Evolutionary conservation across 352 stramenopile genomes (phyloP).

Genomic region (Globisporangium sylvaticum): DNA sequence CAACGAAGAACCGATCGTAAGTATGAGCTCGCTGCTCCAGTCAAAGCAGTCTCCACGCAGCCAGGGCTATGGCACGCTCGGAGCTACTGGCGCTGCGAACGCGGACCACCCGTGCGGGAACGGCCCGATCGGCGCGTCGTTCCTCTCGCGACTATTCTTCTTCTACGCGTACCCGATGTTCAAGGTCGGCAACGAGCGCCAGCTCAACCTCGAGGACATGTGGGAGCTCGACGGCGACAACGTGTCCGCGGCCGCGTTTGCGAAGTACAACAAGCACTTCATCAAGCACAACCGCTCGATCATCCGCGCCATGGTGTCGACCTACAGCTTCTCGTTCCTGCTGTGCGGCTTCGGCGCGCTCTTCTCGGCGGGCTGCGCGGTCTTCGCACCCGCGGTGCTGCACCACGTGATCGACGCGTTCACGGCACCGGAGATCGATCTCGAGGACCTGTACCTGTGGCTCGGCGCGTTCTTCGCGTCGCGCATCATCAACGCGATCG

Average conservation of each 20-base stretch:
- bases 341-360: conserved; percentile 26
- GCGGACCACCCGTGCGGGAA: too few species aligned
- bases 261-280: conserved; percentile 23
- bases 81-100: too few species aligned
- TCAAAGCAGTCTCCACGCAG: too few species aligned
- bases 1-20: too few species aligned
- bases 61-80: too few species aligned
- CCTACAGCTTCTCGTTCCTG: conserved; percentile 28
- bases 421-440: conserved; percentile 19
- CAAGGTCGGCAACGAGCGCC: conserved; percentile 31
- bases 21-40: too few species aligned
- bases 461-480: conserved; percentile 40
- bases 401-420: conserved; percentile 42
- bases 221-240: conserved; percentile 35
- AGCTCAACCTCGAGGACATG: conserved; percentile 40
- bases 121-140: conserved; percentile 6
- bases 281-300: conserved; percentile 22
- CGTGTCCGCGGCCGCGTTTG: conserved; percentile 19
- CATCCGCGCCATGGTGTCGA: conserved; percentile 17
- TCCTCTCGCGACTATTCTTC: conserved; percentile 35
- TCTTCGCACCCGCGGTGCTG: conserved; percentile 44
- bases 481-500: conserved; percentile 26
- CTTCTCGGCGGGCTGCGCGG: conserved; percentile 25
- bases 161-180: conserved; percentile 41
- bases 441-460: conserved; percentile 29